phyloP scores from a whole-genome alignment of 2,329 filamentous ascomycete genomes.

The Xylariaceae sp. region DNA sequence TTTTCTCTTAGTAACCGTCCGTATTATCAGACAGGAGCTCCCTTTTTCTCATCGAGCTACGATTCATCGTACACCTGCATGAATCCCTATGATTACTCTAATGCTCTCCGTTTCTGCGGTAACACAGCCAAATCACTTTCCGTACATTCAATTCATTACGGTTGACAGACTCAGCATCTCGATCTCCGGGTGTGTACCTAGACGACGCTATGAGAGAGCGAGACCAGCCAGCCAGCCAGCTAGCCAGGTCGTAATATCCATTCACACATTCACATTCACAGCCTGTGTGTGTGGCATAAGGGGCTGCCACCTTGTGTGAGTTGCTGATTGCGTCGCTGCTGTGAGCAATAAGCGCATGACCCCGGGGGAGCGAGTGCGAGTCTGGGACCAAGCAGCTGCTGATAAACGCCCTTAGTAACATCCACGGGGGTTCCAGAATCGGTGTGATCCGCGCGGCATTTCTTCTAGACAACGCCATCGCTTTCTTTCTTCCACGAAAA shows the following conservation, averaged over 20 bases:
- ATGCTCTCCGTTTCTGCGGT: not conserved
- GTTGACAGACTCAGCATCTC: not conserved
- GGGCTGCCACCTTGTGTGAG: not conserved
- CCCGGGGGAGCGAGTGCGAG: not conserved
- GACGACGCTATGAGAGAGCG: not conserved
- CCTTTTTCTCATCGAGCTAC: not conserved
- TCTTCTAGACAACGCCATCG: not conserved
- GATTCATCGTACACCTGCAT: not conserved
- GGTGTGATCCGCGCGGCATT: constrained; percentile 1
- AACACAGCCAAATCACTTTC: not conserved
- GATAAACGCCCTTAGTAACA: not conserved
- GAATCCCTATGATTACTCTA: not conserved
- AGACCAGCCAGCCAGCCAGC: not conserved
- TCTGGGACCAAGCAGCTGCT: not conserved
- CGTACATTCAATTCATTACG: not conserved
- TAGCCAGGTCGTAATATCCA: not conserved
- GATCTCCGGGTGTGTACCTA: not conserved
- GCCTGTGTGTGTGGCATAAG: not conserved
- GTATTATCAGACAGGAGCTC: no score
- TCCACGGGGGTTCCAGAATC: not conserved
- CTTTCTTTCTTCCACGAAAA: not conserved
- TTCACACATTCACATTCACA: no score
- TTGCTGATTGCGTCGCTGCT: not conserved
- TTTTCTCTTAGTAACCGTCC: no score
- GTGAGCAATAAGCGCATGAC: constrained; percentile 1